phyloP scores from a whole-genome alignment of 2,329 filamentous ascomycete species.

The Colletotrichum chrysophilum region DNA sequence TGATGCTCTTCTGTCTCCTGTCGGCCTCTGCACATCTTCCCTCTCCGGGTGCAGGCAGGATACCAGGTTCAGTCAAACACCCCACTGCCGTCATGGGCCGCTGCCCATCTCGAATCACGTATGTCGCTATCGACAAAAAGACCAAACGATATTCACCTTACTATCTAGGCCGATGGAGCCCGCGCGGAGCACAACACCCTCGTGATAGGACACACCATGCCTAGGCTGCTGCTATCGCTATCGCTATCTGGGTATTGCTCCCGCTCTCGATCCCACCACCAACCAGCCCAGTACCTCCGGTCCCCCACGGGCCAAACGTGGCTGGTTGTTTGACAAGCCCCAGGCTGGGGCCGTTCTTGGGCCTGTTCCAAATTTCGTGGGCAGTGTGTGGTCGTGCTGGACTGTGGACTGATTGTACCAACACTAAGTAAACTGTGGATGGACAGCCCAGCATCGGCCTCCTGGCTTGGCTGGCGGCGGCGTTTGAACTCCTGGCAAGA shows the following conservation, averaged over 20 bases:
- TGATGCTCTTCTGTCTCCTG: neutral
- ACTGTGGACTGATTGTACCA: neutral
- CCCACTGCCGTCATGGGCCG: neutral
- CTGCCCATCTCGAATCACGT: neutral
- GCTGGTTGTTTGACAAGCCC: neutral
- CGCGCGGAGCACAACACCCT: neutral
- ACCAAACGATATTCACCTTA: neutral
- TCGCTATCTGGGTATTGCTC: neutral
- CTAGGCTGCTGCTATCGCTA: neutral
- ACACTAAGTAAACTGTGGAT: neutral
- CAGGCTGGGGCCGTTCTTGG: neutral
- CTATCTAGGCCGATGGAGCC: neutral
- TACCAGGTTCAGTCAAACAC: neutral
- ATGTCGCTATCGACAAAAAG: neutral
- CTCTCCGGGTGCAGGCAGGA: neutral
- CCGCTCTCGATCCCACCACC: neutral
- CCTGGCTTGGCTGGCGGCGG: neutral
- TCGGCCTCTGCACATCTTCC: neutral
- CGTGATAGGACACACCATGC: neutral
- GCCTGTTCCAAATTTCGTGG: neutral
- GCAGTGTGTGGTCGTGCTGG: neutral
- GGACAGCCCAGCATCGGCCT: neutral
- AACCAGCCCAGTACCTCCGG: neutral
- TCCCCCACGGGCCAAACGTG: neutral
- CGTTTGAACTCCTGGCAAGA: neutral